Evolutionary conservation across 352 stramenopile genomes (phyloP), one percentile per base, ranked within the genome.

Genomic region (Phytopythium sindhum): DNA sequence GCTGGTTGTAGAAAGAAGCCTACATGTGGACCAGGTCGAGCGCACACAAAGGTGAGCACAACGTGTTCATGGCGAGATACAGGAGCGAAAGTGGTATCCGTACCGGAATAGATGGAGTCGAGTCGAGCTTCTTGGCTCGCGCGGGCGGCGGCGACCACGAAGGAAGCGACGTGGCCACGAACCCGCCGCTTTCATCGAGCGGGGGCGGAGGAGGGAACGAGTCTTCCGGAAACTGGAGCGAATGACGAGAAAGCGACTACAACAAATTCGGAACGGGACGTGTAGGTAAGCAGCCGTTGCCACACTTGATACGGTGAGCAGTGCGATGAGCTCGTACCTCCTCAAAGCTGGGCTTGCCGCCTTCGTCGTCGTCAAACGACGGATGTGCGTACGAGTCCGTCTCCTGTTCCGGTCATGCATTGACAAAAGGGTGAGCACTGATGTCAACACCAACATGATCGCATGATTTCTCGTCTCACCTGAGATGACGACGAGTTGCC

Each of bases 81-180:
- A 39, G 9, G 19, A 45, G 21, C 52, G n/a, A 45, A 39, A 15
- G 29, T 19, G 50, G 7, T 19, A 14, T 26, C 21, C 48, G 33
- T 54, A 65, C 64, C 21, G 66, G 73, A 29, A 55, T 75, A 21
- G 60, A 74, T n/a, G 65, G 58, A 14, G 67, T 65, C n/a, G 68
- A 59, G 26, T 84, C 85, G 15, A 93, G 73, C 52, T 90, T 89
- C 65, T 95, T 95, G 15, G 72, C 74, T 28, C 84, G 76, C 29
- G 72, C 63, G 6, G 86, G 84, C 7, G 86, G 86, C 15, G 86
- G 86, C n/a, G 84, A 93, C 86, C 86, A 95, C 24, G 86, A 95
- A 23, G 86, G 86, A 11, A 95, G 65, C 8, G 81, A 80, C 4
- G 74, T 83, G 1, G 78, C 70, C 37, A 90, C 75, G 54, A 93